phyloP scores from a whole-genome alignment of 2,329 filamentous ascomycete species.

The Fusarium odoratissimum region DNA sequence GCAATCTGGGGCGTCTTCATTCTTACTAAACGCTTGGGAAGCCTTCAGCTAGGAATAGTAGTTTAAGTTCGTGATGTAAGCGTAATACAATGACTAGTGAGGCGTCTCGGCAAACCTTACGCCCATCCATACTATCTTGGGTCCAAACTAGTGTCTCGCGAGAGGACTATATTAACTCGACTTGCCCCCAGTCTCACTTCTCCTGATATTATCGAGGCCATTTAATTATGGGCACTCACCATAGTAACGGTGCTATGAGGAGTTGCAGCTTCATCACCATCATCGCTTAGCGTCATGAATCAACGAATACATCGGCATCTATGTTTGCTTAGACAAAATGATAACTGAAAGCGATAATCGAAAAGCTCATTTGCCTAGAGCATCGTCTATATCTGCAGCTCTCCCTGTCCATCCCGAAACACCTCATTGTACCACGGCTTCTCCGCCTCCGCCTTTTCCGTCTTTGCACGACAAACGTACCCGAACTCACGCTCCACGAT shows the following conservation, averaged over 20 bases:
- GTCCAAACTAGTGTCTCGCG: neutral
- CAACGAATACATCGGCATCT: neutral
- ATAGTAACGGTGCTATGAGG: neutral
- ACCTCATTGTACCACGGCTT: constrained; percentile 26
- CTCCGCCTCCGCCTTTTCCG: neutral
- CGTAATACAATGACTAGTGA: accelerated
- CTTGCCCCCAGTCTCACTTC: neutral
- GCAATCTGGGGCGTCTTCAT: neutral
- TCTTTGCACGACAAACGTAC: neutral
- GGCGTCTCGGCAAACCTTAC: neutral
- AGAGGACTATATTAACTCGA: accelerated
- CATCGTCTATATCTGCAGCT: neutral
- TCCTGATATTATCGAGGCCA: accelerated
- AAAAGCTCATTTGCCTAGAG: accelerated
- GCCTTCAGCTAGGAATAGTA: neutral
- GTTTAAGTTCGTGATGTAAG: accelerated
- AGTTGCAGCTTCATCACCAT: too few relatives aligned
- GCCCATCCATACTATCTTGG: neutral
- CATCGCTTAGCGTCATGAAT: too few relatives aligned
- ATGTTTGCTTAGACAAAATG: neutral
- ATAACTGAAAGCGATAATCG: accelerated
- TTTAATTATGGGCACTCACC: neutral
- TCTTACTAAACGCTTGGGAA: accelerated
- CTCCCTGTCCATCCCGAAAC: constrained; percentile 28
- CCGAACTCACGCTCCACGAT: neutral